Conservation (phyloP, 2,329 filamentous ascomycete species). For the Alternaria hordeiaustralica region DNA sequence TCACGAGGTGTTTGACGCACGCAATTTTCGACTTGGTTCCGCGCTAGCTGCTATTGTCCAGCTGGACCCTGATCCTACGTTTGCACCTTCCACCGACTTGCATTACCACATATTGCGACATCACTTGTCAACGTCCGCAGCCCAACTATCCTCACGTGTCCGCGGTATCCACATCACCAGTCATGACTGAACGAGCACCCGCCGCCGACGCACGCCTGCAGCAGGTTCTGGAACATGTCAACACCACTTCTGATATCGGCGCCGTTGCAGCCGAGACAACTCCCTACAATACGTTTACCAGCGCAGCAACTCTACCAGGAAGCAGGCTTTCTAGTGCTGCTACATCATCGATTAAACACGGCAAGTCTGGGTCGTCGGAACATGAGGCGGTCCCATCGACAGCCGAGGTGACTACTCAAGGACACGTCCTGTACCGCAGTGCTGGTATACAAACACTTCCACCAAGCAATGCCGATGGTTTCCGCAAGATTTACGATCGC, state of each 20-base stretch:
- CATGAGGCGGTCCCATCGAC: neutral
- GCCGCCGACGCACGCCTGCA: neutral
- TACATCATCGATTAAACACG: neutral
- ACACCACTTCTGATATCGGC: neutral
- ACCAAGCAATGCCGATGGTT: conserved; percentile 7
- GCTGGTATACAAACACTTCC: conserved; percentile 23
- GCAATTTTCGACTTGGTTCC: neutral
- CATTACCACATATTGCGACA: neutral
- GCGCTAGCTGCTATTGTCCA: neutral
- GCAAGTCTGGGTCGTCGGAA: neutral
- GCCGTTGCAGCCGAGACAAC: neutral
- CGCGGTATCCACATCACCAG: neutral
- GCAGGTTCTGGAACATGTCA: neutral
- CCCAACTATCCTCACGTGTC: neutral
- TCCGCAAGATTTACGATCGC: conserved; percentile 17
- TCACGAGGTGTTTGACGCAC: neutral
- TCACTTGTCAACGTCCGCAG: neutral
- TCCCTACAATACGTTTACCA: neutral
- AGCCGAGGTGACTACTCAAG: neutral
- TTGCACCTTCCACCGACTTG: neutral
- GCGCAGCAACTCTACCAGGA: neutral
- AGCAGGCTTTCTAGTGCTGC: neutral
- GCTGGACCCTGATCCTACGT: neutral
- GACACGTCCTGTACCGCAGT: conserved; percentile 14
- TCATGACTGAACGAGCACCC: neutral